Base-by-base conservation (phyloP, 2,329 filamentous ascomycete genomes). In the Pleoardoris graminearum region DNA sequence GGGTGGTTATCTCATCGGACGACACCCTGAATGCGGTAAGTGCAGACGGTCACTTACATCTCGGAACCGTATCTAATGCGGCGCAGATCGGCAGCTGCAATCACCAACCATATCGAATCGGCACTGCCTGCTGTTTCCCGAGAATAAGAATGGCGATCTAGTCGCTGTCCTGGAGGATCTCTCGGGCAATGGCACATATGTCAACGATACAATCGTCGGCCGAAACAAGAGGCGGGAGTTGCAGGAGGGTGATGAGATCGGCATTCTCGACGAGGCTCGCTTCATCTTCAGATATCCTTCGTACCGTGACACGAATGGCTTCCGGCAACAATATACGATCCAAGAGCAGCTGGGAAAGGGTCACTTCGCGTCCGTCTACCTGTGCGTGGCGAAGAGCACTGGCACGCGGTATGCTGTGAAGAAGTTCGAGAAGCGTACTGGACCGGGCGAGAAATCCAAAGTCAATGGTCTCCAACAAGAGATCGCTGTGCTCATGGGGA, bases 401-500 rank as follows among this genome's bases (percentile, higher is more conserved):
- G 95, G 94, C 7, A 82, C 86, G 62, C 85, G 88, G 50, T 97
- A 86, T 71, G 94, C 94, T 3, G 94, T 96, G 67, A 99, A 99
- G 78, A 87, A 94, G 53, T 97, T 99, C 69, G 91, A 91, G 64
- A 94, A 91, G 75, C 86, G 89, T 4, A 81, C 86, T 2, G 89
- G 89, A n/a, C 82, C 87, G 53, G 91, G 92, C 35, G 91, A 97
- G 60, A 85, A 84, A 58, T 88, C 90, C 16, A 93, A 92, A 73
- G 86, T 87, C 5, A 91, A 96, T 54, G 88, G 90, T 2, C 76
- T 97, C 39, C 91, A 97, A 70, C 92, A 97, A 72, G 95, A 99
- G 72, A 96, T 99, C 69, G 93, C 90, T 19, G 90, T 99, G 14
- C 77, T 99, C 55, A 97, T 96, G 91, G 86, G 91, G n/a, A 91